Conservation (phyloP, 2,329 filamentous ascomycete genomes). For the Penicillium sp. region DNA sequence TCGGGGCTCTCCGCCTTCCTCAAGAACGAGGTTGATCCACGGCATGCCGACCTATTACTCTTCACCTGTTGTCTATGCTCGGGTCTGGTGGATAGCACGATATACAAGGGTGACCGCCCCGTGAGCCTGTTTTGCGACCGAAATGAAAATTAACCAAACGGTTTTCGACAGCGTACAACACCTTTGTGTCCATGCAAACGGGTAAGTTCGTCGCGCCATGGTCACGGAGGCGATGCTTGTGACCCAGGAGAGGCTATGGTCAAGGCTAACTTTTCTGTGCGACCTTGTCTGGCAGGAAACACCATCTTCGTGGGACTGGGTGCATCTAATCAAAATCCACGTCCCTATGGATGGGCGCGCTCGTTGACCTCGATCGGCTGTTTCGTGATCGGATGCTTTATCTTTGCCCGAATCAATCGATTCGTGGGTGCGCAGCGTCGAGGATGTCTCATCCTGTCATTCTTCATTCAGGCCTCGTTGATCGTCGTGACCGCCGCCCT, state of each 20-base stretch:
- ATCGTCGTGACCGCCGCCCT: slow-evolving; percentile 25
- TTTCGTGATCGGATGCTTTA: slow-evolving; percentile 38
- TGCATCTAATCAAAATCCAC: slow-evolving; percentile 36
- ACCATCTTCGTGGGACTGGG: slow-evolving; percentile 42
- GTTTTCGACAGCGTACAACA: slow-evolving; percentile 33
- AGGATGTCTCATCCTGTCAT: slow-evolving; percentile 23
- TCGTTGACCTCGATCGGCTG: slow-evolving; percentile 42
- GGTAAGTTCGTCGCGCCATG: slow-evolving; percentile 10
- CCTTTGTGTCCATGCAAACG: slow-evolving; percentile 40
- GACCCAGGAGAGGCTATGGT: neutral
- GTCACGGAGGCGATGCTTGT: neutral
- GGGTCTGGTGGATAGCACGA: slow-evolving; percentile 26
- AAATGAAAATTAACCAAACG: neutral
- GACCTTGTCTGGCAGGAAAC: slow-evolving; percentile 26
- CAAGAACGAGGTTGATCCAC: slow-evolving; percentile 16
- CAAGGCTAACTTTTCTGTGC: neutral
- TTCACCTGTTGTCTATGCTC: slow-evolving; percentile 25
- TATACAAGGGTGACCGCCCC: slow-evolving; percentile 22
- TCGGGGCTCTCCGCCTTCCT: slow-evolving; percentile 12
- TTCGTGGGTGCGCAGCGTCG: slow-evolving; percentile 18
- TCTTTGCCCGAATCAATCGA: slow-evolving; percentile 35
- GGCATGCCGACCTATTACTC: slow-evolving; percentile 22
- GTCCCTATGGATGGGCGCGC: slow-evolving; percentile 40
- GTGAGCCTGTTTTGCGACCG: neutral
- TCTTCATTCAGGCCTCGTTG: slow-evolving; percentile 24